These are phyloP conservation scores for Tephrocybe sp. DNA, from an alignment of 768 basidiomycete species.

Conservation along the genomic window DNA sequence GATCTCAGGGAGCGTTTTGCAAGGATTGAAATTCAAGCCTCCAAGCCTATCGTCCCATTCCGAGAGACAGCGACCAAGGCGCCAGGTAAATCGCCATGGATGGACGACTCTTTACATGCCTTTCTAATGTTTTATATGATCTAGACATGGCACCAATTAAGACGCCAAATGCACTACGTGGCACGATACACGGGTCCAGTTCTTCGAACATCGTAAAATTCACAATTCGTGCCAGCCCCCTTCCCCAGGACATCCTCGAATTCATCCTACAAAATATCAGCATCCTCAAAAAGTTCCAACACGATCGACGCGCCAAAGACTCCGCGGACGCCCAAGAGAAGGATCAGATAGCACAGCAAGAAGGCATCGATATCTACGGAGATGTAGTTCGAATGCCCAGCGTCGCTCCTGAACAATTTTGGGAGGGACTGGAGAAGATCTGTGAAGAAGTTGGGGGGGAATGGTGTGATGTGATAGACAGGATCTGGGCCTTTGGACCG, in stretches of 20 bases:
- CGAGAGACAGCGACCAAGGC: conserved; percentile 90
- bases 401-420: conserved; percentile 77
- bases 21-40: conserved; percentile 87
- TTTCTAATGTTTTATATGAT: too few relatives aligned
- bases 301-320: conserved; percentile 36
- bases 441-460: conserved; percentile 79
- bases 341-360: conserved; percentile 37
- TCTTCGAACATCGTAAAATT: conserved; percentile 75
- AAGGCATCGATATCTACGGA: conserved; percentile 49
- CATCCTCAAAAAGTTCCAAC: conserved; percentile 62
- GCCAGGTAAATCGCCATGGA: conserved; percentile 45
- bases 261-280: conserved; percentile 77
- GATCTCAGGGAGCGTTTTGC: conserved; percentile 97
- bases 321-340: conserved; percentile 29
- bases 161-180: conserved; percentile 65
- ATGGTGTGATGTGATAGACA: conserved; percentile 72
- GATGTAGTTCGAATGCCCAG: conserved; percentile 62
- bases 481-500: conserved; percentile 92
- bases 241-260: conserved; percentile 68
- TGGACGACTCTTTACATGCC: not conserved
- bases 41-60: conserved; percentile 96
- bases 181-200: conserved; percentile 73
- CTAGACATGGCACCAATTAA: conserved; percentile 91
- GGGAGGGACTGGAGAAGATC: conserved; percentile 63
- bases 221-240: conserved; percentile 77